These are phyloP conservation scores for Marasmius sp. DNA, from an alignment of 1,284 basidiomycete genomes.

Conservation along the genomic window DNA sequence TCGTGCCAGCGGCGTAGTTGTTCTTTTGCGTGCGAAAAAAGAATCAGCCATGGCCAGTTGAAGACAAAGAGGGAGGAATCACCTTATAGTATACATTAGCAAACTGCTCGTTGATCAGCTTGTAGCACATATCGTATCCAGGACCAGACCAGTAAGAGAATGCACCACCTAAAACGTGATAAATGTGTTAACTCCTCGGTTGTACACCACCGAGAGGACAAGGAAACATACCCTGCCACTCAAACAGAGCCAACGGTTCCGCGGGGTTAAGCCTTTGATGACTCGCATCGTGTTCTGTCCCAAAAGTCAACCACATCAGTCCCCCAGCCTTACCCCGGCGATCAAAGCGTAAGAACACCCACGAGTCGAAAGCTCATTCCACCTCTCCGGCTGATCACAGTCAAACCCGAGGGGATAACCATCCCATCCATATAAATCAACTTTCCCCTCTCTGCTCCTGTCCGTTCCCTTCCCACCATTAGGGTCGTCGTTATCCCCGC, in stretches of 20 bases:
- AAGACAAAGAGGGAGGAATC: neutral
- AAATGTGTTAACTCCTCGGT: neutral
- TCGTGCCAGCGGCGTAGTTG: conserved; percentile 38
- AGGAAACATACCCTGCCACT: conserved; percentile 38
- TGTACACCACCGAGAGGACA: conserved; percentile 8
- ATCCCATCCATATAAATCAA: conserved; percentile 49
- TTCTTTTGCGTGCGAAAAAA: conserved; percentile 23
- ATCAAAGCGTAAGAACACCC: conserved; percentile 12
- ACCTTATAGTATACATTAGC: conserved; percentile 41
- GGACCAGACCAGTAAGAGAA: conserved; percentile 36
- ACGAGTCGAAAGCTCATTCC: conserved; percentile 40
- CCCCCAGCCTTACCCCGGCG: neutral
- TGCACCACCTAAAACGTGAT: conserved; percentile 23
- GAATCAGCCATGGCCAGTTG: neutral
- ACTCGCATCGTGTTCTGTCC: conserved; percentile 27
- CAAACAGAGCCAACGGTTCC: conserved; percentile 35
- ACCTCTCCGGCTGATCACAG: conserved; percentile 45
- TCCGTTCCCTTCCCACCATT: too few species aligned
- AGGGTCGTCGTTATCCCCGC: too few species aligned
- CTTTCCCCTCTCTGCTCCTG: conserved; percentile 25
- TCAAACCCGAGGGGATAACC: conserved; percentile 52
- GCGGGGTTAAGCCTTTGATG: conserved; percentile 35
- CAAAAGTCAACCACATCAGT: neutral
- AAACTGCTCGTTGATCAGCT: conserved; percentile 44
- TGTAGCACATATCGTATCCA: conserved; percentile 41